phyloP scores from a whole-genome alignment of 495 filamentous ascomycete genomes.

The Extremus antarcticus region DNA sequence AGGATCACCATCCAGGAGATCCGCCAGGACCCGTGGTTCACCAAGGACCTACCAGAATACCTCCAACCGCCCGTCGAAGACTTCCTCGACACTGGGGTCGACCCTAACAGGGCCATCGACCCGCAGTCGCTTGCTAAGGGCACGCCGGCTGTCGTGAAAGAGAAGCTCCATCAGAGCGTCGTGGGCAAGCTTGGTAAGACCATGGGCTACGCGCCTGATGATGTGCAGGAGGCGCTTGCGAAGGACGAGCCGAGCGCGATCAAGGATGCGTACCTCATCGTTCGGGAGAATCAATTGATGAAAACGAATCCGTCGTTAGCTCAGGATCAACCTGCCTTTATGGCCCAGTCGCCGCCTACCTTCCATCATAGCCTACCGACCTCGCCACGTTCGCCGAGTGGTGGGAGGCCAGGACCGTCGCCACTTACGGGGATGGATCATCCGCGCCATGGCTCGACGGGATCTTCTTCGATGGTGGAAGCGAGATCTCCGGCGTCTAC shows the following conservation, averaged over 20 bases:
- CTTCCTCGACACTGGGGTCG: conserved; percentile 83
- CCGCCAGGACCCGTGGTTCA: conserved; percentile 89
- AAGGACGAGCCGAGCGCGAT: conserved; percentile 92
- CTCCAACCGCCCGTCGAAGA: conserved; percentile 84
- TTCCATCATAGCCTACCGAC: conserved; percentile 32
- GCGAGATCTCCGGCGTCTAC: conserved; percentile 49
- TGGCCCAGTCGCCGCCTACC: conserved; percentile 43
- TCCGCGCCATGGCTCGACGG: conserved; percentile 26
- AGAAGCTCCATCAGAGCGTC: conserved; percentile 82
- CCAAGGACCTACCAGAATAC: conserved; percentile 71
- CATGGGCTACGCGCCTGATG: conserved; percentile 91
- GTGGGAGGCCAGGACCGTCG: conserved; percentile 8
- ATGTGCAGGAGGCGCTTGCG: conserved; percentile 86
- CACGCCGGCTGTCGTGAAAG: conserved; percentile 64
- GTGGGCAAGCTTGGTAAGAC: conserved; percentile 91
- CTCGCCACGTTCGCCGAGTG: conserved; percentile 24
- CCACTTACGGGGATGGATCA: conserved; percentile 4
- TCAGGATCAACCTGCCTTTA: conserved; percentile 35
- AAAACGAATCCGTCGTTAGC: conserved; percentile 58
- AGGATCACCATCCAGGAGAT: conserved; percentile 90
- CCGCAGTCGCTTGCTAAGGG: conserved; percentile 64
- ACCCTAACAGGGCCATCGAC: conserved; percentile 79
- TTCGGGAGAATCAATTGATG: conserved; percentile 97
- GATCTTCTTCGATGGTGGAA: conserved; percentile 20
- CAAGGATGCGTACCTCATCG: conserved; percentile 97